A percentile compares a stretch with the other conserved stretches of the same genome.
phyloP scores from a whole-genome alignment of 208 protist species.

The Acanthamoeba triangularis region DNA sequence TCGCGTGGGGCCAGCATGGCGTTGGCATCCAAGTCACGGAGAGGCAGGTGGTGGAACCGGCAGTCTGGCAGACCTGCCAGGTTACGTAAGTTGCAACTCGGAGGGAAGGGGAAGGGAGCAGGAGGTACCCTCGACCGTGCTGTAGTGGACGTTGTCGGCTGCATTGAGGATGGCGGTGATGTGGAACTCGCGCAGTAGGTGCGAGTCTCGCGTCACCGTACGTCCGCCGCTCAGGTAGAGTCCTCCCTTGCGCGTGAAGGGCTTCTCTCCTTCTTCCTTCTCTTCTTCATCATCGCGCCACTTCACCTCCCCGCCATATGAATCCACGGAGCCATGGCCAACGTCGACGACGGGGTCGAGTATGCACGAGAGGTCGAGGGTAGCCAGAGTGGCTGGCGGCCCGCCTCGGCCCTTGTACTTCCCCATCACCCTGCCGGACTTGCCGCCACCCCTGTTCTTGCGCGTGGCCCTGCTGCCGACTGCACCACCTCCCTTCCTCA shows the following conservation, averaged over 20 bases:
- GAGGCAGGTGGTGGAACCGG: not conserved
- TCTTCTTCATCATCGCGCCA: not conserved
- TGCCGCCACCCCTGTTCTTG: not conserved
- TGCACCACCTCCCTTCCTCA: not conserved
- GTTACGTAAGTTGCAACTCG: too few relatives aligned
- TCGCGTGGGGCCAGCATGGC: not conserved
- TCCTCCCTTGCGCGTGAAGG: not conserved
- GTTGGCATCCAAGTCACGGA: constrained; percentile 20
- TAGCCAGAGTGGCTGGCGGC: not conserved
- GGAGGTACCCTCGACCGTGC: not conserved
- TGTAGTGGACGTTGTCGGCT: constrained; percentile 45
- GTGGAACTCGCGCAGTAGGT: constrained; percentile 31
- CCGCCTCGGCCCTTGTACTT: not conserved
- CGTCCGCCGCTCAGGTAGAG: constrained; percentile 60
- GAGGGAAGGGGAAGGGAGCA: not conserved
- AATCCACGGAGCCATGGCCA: not conserved
- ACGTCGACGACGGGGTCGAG: not conserved
- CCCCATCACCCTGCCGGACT: not conserved
- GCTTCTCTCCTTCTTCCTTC: not conserved
- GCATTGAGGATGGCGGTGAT: constrained; percentile 32
- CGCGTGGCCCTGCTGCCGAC: not conserved
- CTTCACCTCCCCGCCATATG: not conserved
- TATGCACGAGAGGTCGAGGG: not conserved
- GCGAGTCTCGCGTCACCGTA: constrained; percentile 44
- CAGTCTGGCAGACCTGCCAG: constrained; percentile 26